A percentile compares a stretch with the other conserved stretches of the same genome.
Conservation (phyloP, 805 yeast genomes). For the Starmerella stellata region DNA sequence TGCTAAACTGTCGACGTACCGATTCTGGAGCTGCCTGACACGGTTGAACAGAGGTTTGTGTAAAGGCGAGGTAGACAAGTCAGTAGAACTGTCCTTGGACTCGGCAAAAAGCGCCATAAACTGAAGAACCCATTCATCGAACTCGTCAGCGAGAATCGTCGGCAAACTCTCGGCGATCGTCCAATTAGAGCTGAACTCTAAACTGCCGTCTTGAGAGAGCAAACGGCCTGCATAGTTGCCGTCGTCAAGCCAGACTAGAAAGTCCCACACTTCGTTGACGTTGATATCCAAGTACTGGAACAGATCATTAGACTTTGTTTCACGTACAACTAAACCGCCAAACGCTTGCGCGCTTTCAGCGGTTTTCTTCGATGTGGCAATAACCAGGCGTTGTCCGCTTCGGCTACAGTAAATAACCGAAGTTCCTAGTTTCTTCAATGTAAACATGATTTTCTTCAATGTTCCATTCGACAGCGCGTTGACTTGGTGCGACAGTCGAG, state of each 20-base stretch:
- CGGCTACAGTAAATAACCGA: slow-evolving; percentile 46
- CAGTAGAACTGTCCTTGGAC: slow-evolving; percentile 16
- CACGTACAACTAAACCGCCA: slow-evolving; percentile 63
- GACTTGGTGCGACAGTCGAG: slow-evolving; percentile 65
- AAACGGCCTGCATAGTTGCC: slow-evolving; percentile 62
- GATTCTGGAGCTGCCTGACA: slow-evolving; percentile 41
- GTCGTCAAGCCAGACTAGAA: slow-evolving; percentile 89
- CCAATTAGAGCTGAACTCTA: slow-evolving; percentile 48
- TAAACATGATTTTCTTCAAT: slow-evolving; percentile 59
- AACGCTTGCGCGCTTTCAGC: slow-evolving; percentile 84
- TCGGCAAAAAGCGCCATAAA: slow-evolving; percentile 53
- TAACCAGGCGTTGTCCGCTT: slow-evolving; percentile 50
- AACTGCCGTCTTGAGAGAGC: slow-evolving; percentile 10
- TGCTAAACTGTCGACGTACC: slow-evolving; percentile 53
- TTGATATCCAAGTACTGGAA: slow-evolving; percentile 65
- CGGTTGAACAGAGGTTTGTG: slow-evolving; percentile 49
- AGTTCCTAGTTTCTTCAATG: slow-evolving; percentile 64
- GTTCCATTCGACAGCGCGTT: slow-evolving; percentile 74
- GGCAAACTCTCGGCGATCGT: slow-evolving; percentile 63
- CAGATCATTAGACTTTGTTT: slow-evolving; percentile 61
- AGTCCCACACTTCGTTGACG: slow-evolving; percentile 73
- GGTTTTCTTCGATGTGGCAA: slow-evolving; percentile 55
- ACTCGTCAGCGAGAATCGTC: slow-evolving; percentile 54
- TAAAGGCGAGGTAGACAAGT: slow-evolving; percentile 23
- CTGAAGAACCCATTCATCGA: slow-evolving; percentile 69